Evolutionary conservation across 805 yeast genomes (phyloP).

Genomic region (Barnettozyma sucrosica): DNA sequence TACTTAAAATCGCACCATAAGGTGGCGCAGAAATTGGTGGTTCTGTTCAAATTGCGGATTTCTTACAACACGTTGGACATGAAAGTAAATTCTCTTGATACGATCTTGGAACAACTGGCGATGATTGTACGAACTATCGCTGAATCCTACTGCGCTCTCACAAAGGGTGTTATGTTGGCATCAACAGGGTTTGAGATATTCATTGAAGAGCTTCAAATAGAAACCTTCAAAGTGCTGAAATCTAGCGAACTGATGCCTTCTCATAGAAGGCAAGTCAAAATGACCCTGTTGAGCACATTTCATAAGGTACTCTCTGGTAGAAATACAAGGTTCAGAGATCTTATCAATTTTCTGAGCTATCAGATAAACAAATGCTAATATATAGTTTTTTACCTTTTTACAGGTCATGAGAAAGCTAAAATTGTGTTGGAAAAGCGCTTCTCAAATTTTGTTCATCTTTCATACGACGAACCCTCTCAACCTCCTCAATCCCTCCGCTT

Average conservation of each 20-base stretch:
- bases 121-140: slow-evolving; percentile 17
- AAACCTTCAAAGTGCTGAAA: neutral
- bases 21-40: slow-evolving; percentile 10
- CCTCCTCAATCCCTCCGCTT: slow-evolving; percentile 85
- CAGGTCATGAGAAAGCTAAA: slow-evolving; percentile 12
- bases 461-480: slow-evolving; percentile 60
- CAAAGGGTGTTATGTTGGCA: slow-evolving; percentile 2
- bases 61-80: slow-evolving; percentile 26
- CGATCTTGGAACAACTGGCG: slow-evolving; percentile 20
- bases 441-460: slow-evolving; percentile 71
- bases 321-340: slow-evolving; percentile 13
- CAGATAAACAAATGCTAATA: neutral
- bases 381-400: no score
- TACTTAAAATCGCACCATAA: slow-evolving; percentile 11
- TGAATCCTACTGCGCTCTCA: slow-evolving; percentile 11
- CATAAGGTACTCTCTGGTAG: slow-evolving; percentile 8
- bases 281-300: slow-evolving; percentile 10
- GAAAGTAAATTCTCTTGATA: slow-evolving; percentile 15
- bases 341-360: slow-evolving; percentile 4
- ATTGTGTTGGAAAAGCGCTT: slow-evolving; percentile 34
- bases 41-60: slow-evolving; percentile 29
- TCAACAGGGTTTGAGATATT: slow-evolving; percentile 7
- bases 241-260: neutral
- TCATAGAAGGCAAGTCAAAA: neutral
- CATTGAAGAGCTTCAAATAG: slow-evolving; percentile 5